Evolutionary conservation across 2,329 filamentous ascomycete species (phyloP).

Genomic region (Pseudogymnoascus sp.): DNA sequence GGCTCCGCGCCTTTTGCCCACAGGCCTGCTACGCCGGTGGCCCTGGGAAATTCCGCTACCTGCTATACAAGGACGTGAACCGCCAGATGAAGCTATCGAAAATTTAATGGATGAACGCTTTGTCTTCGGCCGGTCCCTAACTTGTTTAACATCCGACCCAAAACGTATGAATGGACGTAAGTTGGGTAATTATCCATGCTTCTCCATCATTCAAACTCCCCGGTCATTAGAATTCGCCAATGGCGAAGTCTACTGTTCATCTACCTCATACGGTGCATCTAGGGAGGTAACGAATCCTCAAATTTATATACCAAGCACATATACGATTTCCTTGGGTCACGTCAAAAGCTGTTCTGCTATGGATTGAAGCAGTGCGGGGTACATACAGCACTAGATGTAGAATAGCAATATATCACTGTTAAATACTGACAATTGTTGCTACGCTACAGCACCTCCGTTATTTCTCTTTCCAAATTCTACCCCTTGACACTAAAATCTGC

Average conservation of each 20-base stretch:
- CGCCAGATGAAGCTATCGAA: conserved; percentile 2
- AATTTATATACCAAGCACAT: background rate
- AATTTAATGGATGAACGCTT: background rate
- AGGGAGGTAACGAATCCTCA: background rate
- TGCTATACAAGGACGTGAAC: conserved; percentile 10
- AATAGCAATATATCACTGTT: too few relatives aligned
- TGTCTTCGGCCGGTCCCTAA: background rate
- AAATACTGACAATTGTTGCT: too few relatives aligned
- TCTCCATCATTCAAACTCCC: background rate
- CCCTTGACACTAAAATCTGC: conserved; percentile 63
- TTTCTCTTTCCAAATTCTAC: background rate
- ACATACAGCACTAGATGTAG: too few relatives aligned
- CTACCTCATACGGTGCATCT: background rate
- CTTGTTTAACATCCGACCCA: background rate
- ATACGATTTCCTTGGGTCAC: background rate
- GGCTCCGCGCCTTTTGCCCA: conserved; percentile 3
- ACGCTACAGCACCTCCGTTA: too few relatives aligned
- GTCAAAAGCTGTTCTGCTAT: too few relatives aligned
- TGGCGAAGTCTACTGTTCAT: background rate
- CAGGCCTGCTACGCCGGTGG: conserved; percentile 2
- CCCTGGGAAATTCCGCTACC: conserved; percentile 8
- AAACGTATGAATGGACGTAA: background rate
- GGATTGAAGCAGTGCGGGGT: too few relatives aligned
- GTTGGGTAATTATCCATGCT: background rate
- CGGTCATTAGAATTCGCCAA: background rate